A percentile compares a stretch with the other conserved stretches of the same genome.
phyloP scores from a whole-genome alignment of 192 early-diverging fungal genomes.

The Glomus cerebriforme region DNA sequence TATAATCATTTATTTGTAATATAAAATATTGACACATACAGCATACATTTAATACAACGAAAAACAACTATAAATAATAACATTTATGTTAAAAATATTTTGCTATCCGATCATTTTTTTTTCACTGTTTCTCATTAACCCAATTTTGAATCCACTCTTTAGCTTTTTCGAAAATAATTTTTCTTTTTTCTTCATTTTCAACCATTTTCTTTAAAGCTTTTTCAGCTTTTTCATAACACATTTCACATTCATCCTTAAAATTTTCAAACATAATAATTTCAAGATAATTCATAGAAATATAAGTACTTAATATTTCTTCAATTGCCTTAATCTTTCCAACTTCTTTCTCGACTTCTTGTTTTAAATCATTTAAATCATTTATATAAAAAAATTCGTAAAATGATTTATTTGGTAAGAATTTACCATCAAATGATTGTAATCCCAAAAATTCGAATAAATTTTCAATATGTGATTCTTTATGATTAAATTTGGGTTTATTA shows the following conservation, averaged over 20 bases:
- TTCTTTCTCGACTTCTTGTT: background rate
- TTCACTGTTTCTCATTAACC: background rate
- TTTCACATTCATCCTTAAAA: conserved; percentile 20
- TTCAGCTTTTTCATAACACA: conserved; percentile 29
- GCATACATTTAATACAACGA: too few relatives aligned
- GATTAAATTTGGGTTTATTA: background rate
- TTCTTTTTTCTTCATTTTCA: background rate
- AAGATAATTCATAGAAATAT: background rate
- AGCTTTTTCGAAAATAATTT: background rate
- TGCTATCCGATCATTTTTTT: background rate
- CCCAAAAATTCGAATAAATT: conserved; percentile 4
- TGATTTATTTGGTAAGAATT: background rate
- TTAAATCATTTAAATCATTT: background rate
- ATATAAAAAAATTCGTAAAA: conserved; percentile 17
- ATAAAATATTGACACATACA: too few relatives aligned
- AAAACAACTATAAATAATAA: too few relatives aligned
- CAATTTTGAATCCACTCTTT: background rate
- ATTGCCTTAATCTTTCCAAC: background rate
- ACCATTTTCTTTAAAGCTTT: conserved; percentile 23
- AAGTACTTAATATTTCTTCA: background rate
- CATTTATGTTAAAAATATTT: too few relatives aligned
- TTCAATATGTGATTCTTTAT: conserved; percentile 3
- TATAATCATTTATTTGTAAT: too few relatives aligned
- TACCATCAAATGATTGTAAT: conserved; percentile 31
- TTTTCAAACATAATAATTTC: conserved; percentile 9